A percentile compares a stretch with the other conserved stretches of the same genome.
Evolutionary conservation across 1,284 basidiomycete genomes (phyloP).

Genomic region (Apiotrichum montevideense): DNA sequence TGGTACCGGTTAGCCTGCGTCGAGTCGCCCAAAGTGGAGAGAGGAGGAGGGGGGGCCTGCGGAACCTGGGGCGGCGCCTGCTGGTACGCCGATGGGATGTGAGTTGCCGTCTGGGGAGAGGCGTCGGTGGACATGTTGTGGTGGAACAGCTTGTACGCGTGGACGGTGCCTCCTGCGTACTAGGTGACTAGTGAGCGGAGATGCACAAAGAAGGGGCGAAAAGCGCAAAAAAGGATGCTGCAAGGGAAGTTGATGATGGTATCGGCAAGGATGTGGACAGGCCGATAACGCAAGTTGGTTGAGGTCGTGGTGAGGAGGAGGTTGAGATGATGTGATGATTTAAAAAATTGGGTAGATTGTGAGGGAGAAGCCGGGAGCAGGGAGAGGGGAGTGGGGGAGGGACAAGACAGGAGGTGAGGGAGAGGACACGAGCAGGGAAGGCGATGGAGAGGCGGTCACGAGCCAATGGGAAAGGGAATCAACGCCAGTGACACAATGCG

Average conservation of each 20-base stretch:
- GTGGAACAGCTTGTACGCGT: slow-evolving; percentile 2
- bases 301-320: neutral
- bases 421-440: too few species aligned
- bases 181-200: slow-evolving; percentile 1
- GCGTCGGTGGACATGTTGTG: slow-evolving; percentile 12
- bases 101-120: slow-evolving; percentile 9
- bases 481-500: too few species aligned
- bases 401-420: too few species aligned
- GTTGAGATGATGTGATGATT: neutral
- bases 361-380: too few species aligned
- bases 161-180: slow-evolving; percentile 1
- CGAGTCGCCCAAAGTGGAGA: neutral
- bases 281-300: too few species aligned
- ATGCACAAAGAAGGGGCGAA: neutral
- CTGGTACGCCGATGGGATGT: slow-evolving; percentile 7
- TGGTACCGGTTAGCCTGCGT: slow-evolving; percentile 10
- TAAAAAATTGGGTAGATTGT: neutral
- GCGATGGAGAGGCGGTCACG: too few species aligned
- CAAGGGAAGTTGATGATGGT: too few species aligned
- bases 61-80: slow-evolving; percentile 8
- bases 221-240: neutral
- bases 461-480: too few species aligned
- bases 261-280: too few species aligned
- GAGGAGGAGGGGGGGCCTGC: slow-evolving; percentile 3
- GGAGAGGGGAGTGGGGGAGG: neutral